Conservation (phyloP, 805 yeast species). For the Candida ficus region DNA sequence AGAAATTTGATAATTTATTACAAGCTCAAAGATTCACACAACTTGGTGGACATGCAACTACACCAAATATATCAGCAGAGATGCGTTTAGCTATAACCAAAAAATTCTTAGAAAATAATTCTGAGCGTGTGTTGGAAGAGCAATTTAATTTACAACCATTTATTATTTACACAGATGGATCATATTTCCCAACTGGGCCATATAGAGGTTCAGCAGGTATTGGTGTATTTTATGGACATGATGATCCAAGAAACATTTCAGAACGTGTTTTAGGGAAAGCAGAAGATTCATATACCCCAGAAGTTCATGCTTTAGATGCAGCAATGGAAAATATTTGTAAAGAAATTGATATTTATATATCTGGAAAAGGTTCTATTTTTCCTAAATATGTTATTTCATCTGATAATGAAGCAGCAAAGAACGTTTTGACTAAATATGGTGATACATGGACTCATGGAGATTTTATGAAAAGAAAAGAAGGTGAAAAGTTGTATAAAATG, state of each 20-base stretch:
- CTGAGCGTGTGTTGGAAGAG: constrained; percentile 1
- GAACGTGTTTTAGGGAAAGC: constrained; percentile 41
- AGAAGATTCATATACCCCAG: constrained; percentile 81
- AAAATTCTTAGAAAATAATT: constrained; percentile 1
- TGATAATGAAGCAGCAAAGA: constrained; percentile 67
- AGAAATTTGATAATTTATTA: constrained; percentile 31
- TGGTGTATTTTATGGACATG: constrained; percentile 66
- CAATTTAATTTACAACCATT: constrained; percentile 7
- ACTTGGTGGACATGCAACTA: not conserved
- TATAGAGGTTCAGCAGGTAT: constrained; percentile 46
- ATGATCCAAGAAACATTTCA: constrained; percentile 49
- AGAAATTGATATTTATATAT: constrained; percentile 27
- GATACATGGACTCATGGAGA: constrained; percentile 50
- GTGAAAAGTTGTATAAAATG: constrained; percentile 29
- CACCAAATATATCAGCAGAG: not conserved
- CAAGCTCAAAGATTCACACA: constrained; percentile 14
- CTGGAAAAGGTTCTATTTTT: constrained; percentile 12
- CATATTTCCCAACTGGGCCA: constrained; percentile 39
- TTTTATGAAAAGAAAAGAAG: constrained; percentile 38
- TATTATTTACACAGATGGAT: constrained; percentile 72
- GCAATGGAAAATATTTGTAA: constrained; percentile 43
- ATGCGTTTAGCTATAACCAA: not conserved
- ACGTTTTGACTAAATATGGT: constrained; percentile 54
- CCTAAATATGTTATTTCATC: constrained; percentile 44
- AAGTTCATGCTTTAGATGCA: constrained; percentile 57